These are phyloP conservation scores for Colletotrichum falcatum DNA, from an alignment of 2,329 filamentous ascomycete genomes.

Conservation along the genomic window DNA sequence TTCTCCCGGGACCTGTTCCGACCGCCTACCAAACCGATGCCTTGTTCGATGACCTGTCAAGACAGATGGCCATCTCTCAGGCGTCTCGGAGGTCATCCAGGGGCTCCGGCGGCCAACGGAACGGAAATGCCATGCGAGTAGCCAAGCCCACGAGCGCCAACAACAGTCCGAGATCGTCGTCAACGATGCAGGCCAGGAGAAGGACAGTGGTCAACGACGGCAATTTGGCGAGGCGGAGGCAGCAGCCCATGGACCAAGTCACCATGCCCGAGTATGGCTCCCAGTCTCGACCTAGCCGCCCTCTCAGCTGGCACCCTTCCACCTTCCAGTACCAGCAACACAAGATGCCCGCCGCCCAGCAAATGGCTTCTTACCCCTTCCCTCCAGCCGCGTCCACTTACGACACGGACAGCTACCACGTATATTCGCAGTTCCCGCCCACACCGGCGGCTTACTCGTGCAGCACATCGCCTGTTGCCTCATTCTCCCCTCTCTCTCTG, in stretches of 20 bases:
- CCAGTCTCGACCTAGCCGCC: constrained; percentile 62
- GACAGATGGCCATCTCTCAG: constrained; percentile 62
- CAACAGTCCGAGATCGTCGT: constrained; percentile 73
- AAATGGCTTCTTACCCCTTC: constrained; percentile 55
- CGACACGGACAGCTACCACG: constrained; percentile 56
- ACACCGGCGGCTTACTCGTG: constrained; percentile 68
- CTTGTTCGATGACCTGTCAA: constrained; percentile 64
- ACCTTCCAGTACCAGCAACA: constrained; percentile 56
- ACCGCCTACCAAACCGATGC: constrained; percentile 55
- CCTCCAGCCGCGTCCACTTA: constrained; percentile 53
- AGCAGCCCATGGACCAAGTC: constrained; percentile 60
- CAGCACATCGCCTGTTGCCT: constrained; percentile 67
- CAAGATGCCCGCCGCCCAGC: constrained; percentile 46
- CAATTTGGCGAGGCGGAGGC: constrained; percentile 58
- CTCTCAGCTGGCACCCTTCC: constrained; percentile 82
- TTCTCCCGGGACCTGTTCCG: constrained; percentile 47
- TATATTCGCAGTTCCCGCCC: constrained; percentile 60
- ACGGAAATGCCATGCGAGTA: constrained; percentile 67
- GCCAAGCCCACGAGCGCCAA: constrained; percentile 75
- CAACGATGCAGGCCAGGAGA: constrained; percentile 62
- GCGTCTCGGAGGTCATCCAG: constrained; percentile 61
- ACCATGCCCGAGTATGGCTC: constrained; percentile 50
- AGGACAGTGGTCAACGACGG: constrained; percentile 68
- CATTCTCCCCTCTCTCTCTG: constrained; percentile 66
- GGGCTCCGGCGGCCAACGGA: constrained; percentile 62